Conservation (phyloP, 352 stramenopile species). For the Phytophthora palmivora region DNA sequence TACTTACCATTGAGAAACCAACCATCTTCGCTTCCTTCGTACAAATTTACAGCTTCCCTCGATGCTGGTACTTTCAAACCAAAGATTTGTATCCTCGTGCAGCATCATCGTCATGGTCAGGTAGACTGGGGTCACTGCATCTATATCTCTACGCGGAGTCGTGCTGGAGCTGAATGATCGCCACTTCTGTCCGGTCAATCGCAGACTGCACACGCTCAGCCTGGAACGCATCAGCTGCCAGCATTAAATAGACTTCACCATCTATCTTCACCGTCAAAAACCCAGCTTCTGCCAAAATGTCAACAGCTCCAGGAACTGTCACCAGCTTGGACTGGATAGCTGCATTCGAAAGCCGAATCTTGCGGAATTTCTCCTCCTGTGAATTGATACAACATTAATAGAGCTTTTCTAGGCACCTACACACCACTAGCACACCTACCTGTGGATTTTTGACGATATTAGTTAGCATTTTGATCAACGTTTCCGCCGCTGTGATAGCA, state of each 20-base stretch:
- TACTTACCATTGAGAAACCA: slow-evolving; percentile 4
- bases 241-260: slow-evolving; percentile 65
- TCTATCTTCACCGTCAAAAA: slow-evolving; percentile 54
- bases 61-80: background rate
- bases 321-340: slow-evolving; percentile 75
- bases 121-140: slow-evolving; percentile 7
- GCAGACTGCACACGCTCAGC: slow-evolving; percentile 57
- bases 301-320: slow-evolving; percentile 54
- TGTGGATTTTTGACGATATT: slow-evolving; percentile 72
- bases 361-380: slow-evolving; percentile 79
- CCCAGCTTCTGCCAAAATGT: slow-evolving; percentile 66
- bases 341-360: slow-evolving; percentile 65
- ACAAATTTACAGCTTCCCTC: background rate
- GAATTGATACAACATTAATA: slow-evolving; percentile 6
- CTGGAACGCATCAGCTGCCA: slow-evolving; percentile 45
- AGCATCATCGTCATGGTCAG: slow-evolving; percentile 33
- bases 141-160: slow-evolving; percentile 43
- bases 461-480: slow-evolving; percentile 73
- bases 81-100: background rate
- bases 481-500: slow-evolving; percentile 67
- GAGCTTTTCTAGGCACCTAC: background rate
- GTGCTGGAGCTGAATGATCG: slow-evolving; percentile 69
- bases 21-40: background rate
- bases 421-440: slow-evolving; percentile 27
- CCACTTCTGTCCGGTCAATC: slow-evolving; percentile 70